Evolutionary conservation across 2,329 filamentous ascomycete genomes (phyloP).

Genomic region (Parastagonospora nodorum): DNA sequence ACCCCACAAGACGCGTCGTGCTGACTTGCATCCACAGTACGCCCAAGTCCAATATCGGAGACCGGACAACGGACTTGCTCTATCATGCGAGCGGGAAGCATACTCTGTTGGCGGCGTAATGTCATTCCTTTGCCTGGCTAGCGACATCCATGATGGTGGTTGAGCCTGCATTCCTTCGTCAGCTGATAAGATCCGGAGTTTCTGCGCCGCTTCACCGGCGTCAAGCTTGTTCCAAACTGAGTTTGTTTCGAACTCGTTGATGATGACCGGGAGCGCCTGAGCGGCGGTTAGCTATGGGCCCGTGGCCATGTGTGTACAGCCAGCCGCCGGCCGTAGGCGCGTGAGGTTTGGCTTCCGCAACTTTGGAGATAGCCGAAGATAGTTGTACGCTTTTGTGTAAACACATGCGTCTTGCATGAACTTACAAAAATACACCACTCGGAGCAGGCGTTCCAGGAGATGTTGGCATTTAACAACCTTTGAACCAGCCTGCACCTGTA

Average conservation of each 20-base stretch:
- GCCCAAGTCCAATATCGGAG: conserved; percentile 9
- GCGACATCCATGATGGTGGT: neutral
- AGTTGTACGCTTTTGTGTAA: neutral
- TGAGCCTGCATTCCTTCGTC: conserved; percentile 1
- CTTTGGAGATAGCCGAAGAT: neutral
- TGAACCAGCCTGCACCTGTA: too few relatives aligned
- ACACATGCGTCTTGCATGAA: too few relatives aligned
- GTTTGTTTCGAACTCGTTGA: conserved; percentile 12
- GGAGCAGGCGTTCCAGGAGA: too few relatives aligned
- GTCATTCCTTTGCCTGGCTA: conserved; percentile 1
- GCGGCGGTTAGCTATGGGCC: conserved; percentile 15
- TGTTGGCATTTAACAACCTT: too few relatives aligned
- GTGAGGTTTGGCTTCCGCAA: neutral
- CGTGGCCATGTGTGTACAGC: conserved; percentile 23
- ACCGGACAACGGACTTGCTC: neutral
- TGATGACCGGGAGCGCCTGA: conserved; percentile 5
- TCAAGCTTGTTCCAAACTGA: conserved; percentile 17
- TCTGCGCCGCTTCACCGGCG: conserved; percentile 3
- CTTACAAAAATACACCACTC: too few relatives aligned
- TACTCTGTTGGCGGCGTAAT: conserved; percentile 15
- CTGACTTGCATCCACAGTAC: conserved; percentile 19
- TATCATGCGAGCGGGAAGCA: conserved; percentile 6
- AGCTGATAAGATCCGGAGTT: conserved; percentile 10
- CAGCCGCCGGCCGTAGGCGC: conserved; percentile 7
- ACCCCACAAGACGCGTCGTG: conserved; percentile 10